These are phyloP conservation scores for Lactifluus piperatus DNA, from an alignment of 768 basidiomycete species.

Conservation along the genomic window DNA sequence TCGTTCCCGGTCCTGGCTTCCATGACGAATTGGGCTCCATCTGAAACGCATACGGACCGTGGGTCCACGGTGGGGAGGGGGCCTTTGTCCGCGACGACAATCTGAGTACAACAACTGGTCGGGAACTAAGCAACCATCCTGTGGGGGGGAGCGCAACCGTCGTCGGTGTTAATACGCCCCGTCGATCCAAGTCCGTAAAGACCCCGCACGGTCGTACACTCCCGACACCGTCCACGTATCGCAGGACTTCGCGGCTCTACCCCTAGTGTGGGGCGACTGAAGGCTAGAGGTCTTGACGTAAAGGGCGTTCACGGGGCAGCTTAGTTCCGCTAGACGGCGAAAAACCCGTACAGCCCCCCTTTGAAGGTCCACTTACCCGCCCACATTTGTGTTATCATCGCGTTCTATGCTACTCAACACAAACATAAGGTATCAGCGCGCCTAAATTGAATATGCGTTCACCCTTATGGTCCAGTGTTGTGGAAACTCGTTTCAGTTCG, in stretches of 20 bases:
- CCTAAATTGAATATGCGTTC: neutral
- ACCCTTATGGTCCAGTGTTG: neutral
- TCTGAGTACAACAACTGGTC: neutral
- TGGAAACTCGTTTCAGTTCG: neutral
- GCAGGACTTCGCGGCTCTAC: slow-evolving; percentile 5
- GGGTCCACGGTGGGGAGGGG: neutral
- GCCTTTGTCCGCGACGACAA: neutral
- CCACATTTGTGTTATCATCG: neutral
- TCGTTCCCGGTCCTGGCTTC: neutral
- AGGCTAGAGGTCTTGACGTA: slow-evolving; percentile 6
- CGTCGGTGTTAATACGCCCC: neutral
- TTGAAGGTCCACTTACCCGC: neutral
- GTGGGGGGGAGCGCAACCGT: neutral
- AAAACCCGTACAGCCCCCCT: neutral
- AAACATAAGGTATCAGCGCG: neutral
- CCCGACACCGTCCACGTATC: neutral
- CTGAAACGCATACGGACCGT: neutral
- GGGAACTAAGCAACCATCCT: neutral
- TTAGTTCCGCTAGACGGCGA: neutral
- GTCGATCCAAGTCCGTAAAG: neutral
- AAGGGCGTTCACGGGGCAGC: slow-evolving; percentile 1
- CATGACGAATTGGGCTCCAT: neutral
- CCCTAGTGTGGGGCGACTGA: neutral
- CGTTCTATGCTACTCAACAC: neutral
- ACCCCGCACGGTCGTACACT: neutral